Base-by-base conservation (phyloP, 345 rosid species). In the Sisymbrium irio region DNA sequence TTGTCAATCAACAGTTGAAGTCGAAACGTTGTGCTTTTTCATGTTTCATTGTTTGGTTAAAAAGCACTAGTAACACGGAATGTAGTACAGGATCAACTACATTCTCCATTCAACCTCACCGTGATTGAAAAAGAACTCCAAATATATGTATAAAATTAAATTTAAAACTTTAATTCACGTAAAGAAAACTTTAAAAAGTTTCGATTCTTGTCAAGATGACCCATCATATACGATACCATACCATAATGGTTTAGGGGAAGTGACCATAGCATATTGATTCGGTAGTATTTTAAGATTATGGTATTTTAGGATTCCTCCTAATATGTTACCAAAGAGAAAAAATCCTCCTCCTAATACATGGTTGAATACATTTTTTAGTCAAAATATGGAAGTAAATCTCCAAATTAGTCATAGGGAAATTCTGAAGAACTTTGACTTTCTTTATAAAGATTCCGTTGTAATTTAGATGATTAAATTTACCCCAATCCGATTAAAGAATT, bases 401-500 rank as follows among this genome's bases (percentile, higher is more conserved):
- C 25, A 39, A 39, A 37, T 62, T 37, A 28, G 33, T 51, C 12
- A 6, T 8, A 61, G 37, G 32, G 14, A 14, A 36, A 35, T 18
- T 9, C n/a, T 46, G 13, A 30, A 40, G 8, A 65, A 45, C 5
- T 33, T 56, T 36, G 27, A 57, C 47, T 50, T 30, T 60, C 32
- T 59, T 59, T 59, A 75, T 12, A 40, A 49, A 40, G 68, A 50
- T 30, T 32, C 15, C 12, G 14, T 41, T 60, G 33, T n/a, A 59
- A 67, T 39, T 59, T 67, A 42, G 74, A 68, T 36, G 40, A 28
- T 45, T 60, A 35, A 67, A 10, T 68, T 5, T 5, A 45, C 36
- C 32, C 17, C 50, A 36, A 58, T 15, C 61, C n/a, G 55, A 75
- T 75, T 51, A 67, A 67, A 61, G 15, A 68, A 35, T 2, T 35